Evolutionary conservation across 768 basidiomycete genomes (phyloP), one percentile per base, ranked within the genome.

Genomic region (Trametes maxima): DNA sequence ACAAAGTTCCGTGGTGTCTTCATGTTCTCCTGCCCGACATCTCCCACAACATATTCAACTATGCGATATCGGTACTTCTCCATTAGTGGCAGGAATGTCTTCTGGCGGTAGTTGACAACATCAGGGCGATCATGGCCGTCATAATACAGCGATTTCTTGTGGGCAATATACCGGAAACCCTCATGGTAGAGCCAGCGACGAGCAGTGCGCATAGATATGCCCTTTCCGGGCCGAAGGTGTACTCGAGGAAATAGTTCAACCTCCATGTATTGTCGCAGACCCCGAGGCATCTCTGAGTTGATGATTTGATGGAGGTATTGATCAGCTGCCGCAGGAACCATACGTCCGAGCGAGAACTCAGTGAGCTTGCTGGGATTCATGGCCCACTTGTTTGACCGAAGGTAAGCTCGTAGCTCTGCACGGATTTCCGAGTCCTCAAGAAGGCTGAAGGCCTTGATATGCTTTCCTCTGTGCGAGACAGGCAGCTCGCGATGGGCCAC

Each of bases 171-270:
- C 2, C 7, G 24, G 39, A 66, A 68, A 13, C 65, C 65, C 47
- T 76, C 67, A 2, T 57, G 42, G 12, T 58, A 67, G 37, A 80
- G 64, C 57, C 63, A 73, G 1, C 65, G 64, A 24, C 73, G 65
- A 10, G 75, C 75, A 3, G 77, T 79, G 14, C 42, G 16, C 17
- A 78, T 40, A 1, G 70, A 72, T 4, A 79, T 45, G 57, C 0
- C 77, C 74, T 40, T 69, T 67, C 17, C 44, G 40, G 67, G 28
- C 40, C 65, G 62, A 19, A 62, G n/a, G 12, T 65, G 57, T 22
- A 65, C 22, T 4, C 48, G 59, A 22, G 66, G 63, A 35, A 67
- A 47, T 3, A 67, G 43, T 8, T 52, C 56, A 5, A 46, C 16
- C 56, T 64, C 60, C 21, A 67, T 37, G 44, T 62, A 68, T n/a